Conservation (phyloP, 2,329 filamentous ascomycete genomes). For the Aspergillus awamori region DNA sequence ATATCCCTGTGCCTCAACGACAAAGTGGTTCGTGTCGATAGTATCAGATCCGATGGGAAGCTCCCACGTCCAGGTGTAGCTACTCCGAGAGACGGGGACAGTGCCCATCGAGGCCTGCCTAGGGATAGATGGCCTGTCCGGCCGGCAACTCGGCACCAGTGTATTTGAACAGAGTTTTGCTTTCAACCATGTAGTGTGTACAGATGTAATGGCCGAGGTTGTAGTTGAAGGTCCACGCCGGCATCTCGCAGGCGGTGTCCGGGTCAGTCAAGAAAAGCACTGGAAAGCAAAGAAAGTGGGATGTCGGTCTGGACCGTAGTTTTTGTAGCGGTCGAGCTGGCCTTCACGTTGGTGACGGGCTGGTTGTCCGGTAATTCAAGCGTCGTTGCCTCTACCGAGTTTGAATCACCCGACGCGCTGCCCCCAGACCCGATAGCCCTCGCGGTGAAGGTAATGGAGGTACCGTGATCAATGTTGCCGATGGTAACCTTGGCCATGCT, state of each 20-base stretch:
- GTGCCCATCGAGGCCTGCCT: not conserved
- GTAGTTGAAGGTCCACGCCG: slow-evolving; percentile 18
- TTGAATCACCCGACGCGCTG: not conserved
- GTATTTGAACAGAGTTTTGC: slow-evolving; percentile 17
- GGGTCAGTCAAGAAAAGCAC: not conserved
- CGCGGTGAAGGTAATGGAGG: not conserved
- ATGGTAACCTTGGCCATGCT: slow-evolving; percentile 18
- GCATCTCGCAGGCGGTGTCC: not conserved
- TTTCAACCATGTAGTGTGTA: slow-evolving; percentile 20
- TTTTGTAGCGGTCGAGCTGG: not conserved
- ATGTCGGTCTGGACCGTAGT: slow-evolving; percentile 18
- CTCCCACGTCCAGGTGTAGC: slow-evolving; percentile 8
- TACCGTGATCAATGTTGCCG: slow-evolving; percentile 14
- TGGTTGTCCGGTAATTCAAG: not conserved
- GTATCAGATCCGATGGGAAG: slow-evolving; percentile 6
- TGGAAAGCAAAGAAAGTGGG: slow-evolving; percentile 16
- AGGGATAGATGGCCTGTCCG: not conserved
- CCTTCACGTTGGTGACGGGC: not conserved
- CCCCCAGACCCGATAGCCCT: not conserved
- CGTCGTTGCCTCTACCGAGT: not conserved
- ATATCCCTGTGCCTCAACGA: slow-evolving; percentile 16
- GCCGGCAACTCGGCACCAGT: slow-evolving; percentile 2
- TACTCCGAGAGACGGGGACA: not conserved
- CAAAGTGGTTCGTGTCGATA: slow-evolving; percentile 18
- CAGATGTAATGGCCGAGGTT: slow-evolving; percentile 18